Evolutionary conservation across 176 grass and related monocot species (phyloP).

Genomic region (Saccharum spontaneum): DNA sequence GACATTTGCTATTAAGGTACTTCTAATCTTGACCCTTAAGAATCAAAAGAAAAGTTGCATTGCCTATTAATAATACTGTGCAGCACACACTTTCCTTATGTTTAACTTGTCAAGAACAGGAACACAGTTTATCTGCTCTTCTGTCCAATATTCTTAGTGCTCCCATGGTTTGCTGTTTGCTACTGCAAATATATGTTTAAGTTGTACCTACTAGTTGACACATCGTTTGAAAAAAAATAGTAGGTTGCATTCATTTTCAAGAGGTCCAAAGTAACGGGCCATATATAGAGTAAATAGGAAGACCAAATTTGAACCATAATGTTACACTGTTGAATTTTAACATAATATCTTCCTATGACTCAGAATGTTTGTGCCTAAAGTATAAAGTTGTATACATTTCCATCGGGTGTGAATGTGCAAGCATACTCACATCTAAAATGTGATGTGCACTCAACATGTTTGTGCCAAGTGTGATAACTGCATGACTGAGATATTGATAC

Average conservation of each 20-base stretch:
- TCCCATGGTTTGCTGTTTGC: background rate
- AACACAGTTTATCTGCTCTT: background rate
- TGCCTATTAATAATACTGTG: background rate
- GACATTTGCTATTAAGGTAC: conserved; percentile 25
- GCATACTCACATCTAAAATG: background rate
- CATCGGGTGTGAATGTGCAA: background rate
- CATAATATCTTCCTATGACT: background rate
- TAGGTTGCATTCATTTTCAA: background rate
- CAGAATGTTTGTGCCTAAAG: background rate
- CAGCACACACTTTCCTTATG: background rate
- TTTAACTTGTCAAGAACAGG: conserved; percentile 6
- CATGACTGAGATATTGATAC: background rate
- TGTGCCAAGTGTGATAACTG: background rate
- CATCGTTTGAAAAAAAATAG: background rate
- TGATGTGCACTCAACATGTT: background rate
- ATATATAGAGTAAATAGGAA: background rate
- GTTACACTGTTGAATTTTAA: background rate
- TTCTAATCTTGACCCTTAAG: conserved; percentile 19
- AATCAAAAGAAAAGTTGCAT: background rate
- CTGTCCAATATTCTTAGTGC: conserved; percentile 13
- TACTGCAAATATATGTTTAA: background rate
- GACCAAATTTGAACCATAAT: background rate
- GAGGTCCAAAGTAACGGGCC: conserved; percentile 2
- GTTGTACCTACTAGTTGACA: background rate
- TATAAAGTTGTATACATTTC: background rate